These are phyloP conservation scores for Lipomyces starkeyi DNA, from an alignment of 805 yeast genomes.

Conservation along the genomic window DNA sequence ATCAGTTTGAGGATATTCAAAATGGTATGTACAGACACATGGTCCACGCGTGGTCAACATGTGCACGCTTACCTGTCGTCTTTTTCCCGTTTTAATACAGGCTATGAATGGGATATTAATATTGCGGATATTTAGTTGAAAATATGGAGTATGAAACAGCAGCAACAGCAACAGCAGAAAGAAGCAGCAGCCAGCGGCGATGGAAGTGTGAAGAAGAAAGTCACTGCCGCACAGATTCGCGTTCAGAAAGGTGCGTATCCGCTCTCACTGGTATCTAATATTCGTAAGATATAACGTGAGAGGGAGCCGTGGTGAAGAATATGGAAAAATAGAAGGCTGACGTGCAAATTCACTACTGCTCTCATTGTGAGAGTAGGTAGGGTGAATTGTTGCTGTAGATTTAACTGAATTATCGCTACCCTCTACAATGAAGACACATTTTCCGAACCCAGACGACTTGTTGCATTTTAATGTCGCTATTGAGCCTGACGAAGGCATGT, in stretches of 20 bases:
- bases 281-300: not conserved
- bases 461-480: conserved; percentile 66
- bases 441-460: conserved; percentile 61
- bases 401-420: conserved; percentile 72
- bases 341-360: not conserved
- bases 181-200: conserved; percentile 44
- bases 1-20: not conserved
- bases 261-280: too few relatives aligned
- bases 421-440: conserved; percentile 56
- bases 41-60: not conserved
- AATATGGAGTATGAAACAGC: conserved; percentile 63
- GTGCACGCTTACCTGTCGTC: not conserved
- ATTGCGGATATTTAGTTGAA: conserved; percentile 52
- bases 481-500: conserved; percentile 74
- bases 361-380: not conserved
- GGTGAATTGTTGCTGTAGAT: conserved; percentile 46
- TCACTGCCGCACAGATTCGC: conserved; percentile 72
- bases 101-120: not conserved
- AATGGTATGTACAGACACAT: not conserved
- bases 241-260: conserved; percentile 58
- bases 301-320: not conserved
- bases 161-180: conserved; percentile 57
- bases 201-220: conserved; percentile 44
- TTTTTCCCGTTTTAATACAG: not conserved
- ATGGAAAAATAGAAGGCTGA: not conserved